These are phyloP conservation scores for Chlamydomonas schloesseri DNA, from an alignment of 139 green algal genomes.

Conservation along the genomic window DNA sequence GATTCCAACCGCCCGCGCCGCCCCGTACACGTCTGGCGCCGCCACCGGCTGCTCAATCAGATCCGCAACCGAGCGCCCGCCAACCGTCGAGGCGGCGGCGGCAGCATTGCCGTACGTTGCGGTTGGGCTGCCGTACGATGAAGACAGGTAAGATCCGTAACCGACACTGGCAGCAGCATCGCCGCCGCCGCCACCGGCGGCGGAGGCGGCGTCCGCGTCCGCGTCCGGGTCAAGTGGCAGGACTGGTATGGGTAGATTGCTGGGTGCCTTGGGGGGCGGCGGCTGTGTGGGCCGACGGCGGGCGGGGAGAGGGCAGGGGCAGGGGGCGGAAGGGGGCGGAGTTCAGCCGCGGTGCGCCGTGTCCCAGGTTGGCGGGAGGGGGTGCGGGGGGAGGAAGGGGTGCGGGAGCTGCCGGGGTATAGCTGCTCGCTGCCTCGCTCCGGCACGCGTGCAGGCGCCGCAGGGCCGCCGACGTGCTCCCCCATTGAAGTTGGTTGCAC, in stretches of 20 bases:
- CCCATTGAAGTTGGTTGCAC: too few species aligned
- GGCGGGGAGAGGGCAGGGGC: background rate
- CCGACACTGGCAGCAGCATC: background rate
- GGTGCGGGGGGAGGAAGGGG: too few species aligned
- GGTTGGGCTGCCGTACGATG: background rate
- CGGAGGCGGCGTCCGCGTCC: background rate
- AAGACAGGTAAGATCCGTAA: background rate
- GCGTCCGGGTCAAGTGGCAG: background rate
- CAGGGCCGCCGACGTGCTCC: too few species aligned
- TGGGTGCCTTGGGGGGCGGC: background rate
- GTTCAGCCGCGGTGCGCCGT: too few species aligned
- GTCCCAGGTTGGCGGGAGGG: too few species aligned
- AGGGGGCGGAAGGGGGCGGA: background rate
- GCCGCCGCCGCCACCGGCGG: background rate
- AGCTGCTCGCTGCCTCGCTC: too few species aligned
- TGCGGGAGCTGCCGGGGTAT: too few species aligned
- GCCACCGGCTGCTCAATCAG: background rate
- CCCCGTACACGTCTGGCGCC: background rate
- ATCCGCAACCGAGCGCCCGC: background rate
- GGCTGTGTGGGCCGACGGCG: constrained; percentile 7
- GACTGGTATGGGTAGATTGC: background rate
- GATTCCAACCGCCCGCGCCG: background rate
- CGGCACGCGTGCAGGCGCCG: too few species aligned
- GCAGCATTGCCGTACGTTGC: background rate
- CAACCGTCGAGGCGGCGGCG: background rate